phyloP scores from a whole-genome alignment of 768 basidiomycete genomes.

The Suillus subluteus region DNA sequence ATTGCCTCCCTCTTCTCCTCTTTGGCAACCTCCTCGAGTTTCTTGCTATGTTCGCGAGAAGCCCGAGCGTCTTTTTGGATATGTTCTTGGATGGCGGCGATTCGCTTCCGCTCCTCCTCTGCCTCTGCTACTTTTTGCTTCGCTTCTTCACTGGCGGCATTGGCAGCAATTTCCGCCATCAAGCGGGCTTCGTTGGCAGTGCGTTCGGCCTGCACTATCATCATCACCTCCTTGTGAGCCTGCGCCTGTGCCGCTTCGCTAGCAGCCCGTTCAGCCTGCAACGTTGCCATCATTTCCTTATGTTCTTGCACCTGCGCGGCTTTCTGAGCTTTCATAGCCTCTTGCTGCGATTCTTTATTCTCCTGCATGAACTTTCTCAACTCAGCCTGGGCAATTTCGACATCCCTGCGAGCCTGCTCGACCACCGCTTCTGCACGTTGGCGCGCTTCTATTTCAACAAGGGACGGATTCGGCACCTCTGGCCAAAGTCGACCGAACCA shows the following conservation, averaged over 20 bases:
- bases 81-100: slow-evolving; percentile 11
- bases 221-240: background rate
- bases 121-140: slow-evolving; percentile 3
- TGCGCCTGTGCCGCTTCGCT: background rate
- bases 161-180: slow-evolving; percentile 13
- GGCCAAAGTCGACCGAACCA: background rate
- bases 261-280: background rate
- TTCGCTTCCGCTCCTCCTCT: slow-evolving; percentile 15
- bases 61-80: slow-evolving; percentile 10
- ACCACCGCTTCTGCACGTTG: slow-evolving; percentile 10
- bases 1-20: slow-evolving; percentile 21
- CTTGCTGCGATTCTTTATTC: background rate
- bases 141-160: slow-evolving; percentile 10
- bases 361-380: background rate
- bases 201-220: slow-evolving; percentile 10
- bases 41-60: slow-evolving; percentile 14
- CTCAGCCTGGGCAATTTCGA: background rate
- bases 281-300: background rate
- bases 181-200: slow-evolving; percentile 13
- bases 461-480: slow-evolving; percentile 1
- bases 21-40: slow-evolving; percentile 18
- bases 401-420: slow-evolving; percentile 8
- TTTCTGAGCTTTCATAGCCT: background rate
- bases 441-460: slow-evolving; percentile 6
- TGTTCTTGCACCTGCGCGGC: background rate